A percentile compares a stretch with the other conserved stretches of the same genome.
These are phyloP conservation scores for Ceriops tagal DNA, from an alignment of 345 rosid genomes.

Conservation along the genomic window DNA sequence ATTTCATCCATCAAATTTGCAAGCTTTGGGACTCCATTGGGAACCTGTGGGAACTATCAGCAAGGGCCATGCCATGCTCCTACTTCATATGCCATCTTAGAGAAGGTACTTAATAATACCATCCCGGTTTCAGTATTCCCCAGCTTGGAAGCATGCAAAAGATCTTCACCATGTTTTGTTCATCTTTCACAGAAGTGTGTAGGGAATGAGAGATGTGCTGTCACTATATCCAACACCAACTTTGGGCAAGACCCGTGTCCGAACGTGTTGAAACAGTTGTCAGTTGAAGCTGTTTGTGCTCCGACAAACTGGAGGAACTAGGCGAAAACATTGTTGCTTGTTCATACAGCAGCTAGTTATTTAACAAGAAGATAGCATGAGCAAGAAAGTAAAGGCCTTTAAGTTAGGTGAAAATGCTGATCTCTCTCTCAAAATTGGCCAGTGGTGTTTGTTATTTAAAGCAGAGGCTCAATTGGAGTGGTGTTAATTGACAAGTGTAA, in stretches of 20 bases:
- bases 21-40: conserved; percentile 97
- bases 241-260: conserved; percentile 92
- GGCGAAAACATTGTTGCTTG: conserved; percentile 1
- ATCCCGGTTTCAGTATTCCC: background rate
- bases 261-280: conserved; percentile 63
- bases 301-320: conserved; percentile 43
- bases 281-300: conserved; percentile 79
- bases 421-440: conserved; percentile 17
- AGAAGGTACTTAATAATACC: conserved; percentile 50
- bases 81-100: conserved; percentile 64
- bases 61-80: conserved; percentile 94
- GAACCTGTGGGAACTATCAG: conserved; percentile 91
- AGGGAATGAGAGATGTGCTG: conserved; percentile 75
- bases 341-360: conserved; percentile 24
- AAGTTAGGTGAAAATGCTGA: conserved; percentile 10
- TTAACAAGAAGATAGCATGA: conserved; percentile 37
- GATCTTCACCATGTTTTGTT: conserved; percentile 12
- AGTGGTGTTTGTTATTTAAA: conserved; percentile 10
- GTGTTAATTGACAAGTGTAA: conserved; percentile 10
- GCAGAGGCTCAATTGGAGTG: conserved; percentile 25
- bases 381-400: conserved; percentile 22
- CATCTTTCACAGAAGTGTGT: conserved; percentile 61
- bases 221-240: conserved; percentile 71
- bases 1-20: conserved; percentile 88
- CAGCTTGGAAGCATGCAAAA: background rate